Conservation (phyloP, 2,329 filamentous ascomycete species). For the Hypoxylon sp. region DNA sequence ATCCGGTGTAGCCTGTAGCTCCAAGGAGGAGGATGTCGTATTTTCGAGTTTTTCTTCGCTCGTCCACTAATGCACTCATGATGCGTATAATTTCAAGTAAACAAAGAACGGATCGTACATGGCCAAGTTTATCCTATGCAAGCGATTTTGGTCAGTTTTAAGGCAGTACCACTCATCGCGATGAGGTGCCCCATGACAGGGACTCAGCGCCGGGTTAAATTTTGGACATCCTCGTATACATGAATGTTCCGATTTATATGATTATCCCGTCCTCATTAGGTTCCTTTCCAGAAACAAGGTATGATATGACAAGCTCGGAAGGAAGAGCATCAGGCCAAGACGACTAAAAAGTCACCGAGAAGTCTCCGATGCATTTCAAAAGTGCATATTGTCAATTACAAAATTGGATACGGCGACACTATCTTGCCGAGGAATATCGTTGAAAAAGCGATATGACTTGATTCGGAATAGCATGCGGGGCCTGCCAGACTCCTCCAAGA, state of each 20-base stretch:
- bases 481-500: background rate
- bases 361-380: conserved; percentile 6
- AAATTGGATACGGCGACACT: background rate
- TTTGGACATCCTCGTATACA: background rate
- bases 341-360: conserved; percentile 16
- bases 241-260: background rate
- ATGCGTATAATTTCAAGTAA: background rate
- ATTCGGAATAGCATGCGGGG: background rate
- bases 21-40: conserved; percentile 40
- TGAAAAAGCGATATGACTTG: background rate
- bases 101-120: background rate
- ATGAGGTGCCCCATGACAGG: background rate
- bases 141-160: background rate
- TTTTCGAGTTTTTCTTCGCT: conserved; percentile 26
- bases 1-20: conserved; percentile 41
- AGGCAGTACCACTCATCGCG: background rate
- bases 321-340: background rate
- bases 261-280: background rate
- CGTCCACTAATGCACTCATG: conserved; percentile 14
- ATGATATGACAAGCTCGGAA: background rate
- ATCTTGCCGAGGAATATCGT: background rate
- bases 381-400: background rate
- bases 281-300: background rate
- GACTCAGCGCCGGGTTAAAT: conserved; percentile 1
- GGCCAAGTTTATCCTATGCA: background rate